A percentile compares a stretch with the other conserved stretches of the same genome.
Evolutionary conservation across 179 eudicot species (phyloP).

Genomic region (Spinacia oleracea): DNA sequence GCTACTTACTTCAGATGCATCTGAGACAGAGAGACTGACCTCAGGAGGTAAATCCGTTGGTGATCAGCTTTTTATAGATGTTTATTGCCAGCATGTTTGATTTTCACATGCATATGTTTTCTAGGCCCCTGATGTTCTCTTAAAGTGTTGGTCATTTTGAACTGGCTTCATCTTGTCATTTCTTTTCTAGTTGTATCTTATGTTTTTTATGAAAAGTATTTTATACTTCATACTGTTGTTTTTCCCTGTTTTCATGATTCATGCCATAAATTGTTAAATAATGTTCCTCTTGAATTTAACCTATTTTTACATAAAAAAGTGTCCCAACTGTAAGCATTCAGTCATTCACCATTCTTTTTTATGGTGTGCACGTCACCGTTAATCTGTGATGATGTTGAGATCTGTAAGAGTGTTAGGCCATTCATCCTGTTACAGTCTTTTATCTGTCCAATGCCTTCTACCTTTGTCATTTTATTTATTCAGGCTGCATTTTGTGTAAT

Average conservation of each 20-base stretch:
- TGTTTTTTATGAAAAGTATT: not conserved
- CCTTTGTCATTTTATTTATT: slow-evolving; percentile 14
- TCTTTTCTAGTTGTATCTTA: not conserved
- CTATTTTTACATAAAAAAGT: not conserved
- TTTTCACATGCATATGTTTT: not conserved
- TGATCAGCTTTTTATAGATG: not conserved
- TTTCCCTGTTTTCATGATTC: not conserved
- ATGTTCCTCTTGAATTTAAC: not conserved
- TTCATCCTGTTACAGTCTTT: not conserved
- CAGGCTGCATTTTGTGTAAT: slow-evolving; percentile 17
- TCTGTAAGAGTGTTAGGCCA: not conserved
- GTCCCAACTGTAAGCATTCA: not conserved
- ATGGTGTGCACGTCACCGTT: not conserved
- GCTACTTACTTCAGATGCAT: slow-evolving; percentile 58
- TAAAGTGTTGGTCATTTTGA: not conserved
- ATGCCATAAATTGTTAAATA: not conserved
- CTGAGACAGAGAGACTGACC: slow-evolving; percentile 40
- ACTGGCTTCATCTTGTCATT: not conserved
- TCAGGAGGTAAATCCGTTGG: slow-evolving; percentile 56
- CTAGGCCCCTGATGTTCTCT: not conserved
- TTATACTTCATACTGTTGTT: not conserved
- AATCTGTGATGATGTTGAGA: not conserved
- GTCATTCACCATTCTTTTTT: not conserved
- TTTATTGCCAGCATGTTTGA: not conserved
- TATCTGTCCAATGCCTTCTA: not conserved